Evolutionary conservation across 352 stramenopile species (phyloP), one percentile per base, ranked within the genome.

Genomic region (Phytopythium helicoides): DNA sequence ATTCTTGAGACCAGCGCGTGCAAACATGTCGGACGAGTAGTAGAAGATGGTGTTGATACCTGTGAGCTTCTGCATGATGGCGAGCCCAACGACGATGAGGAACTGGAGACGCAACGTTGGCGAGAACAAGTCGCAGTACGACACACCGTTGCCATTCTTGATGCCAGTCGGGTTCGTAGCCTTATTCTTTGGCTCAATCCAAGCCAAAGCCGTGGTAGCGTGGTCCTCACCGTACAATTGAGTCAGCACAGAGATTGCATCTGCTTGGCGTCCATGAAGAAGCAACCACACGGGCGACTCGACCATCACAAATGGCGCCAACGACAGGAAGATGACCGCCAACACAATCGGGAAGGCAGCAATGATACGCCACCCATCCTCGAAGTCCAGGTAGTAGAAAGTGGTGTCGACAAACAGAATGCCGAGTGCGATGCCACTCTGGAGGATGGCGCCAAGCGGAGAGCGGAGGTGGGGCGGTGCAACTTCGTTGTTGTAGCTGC

Each of bases 21-120:
- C 71, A 48, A 80, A 80, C 28, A 80, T 62, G 12, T 54, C 49
- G 19, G 59, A 71, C 33, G 70, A 76, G 55, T 80, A 80, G 52
- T 75, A 64, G 52, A 76, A 76, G 21, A 76, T 58, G 38, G 63
- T 44, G 28, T 33, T 33, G 28, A 33, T 33, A 9, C 28, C 28
- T 9, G 28, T 33, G 28, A 33, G 28, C 28, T 76, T 66, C 52
- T 74, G 63, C 10, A 52, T 38, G 2, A 58, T 47, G 0, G 53
- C 53, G 23, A 76, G 45, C 5, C 41, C 56, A 19, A 68, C 51
- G 0, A 60, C 66, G 16, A 72, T 47, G 16, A 74, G 40, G 2
- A 69, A 50, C 50, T 75, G 66, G 6, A 51, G 16, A 7, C 60
- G 62, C 34, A 65, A 58, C 35, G 62, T 47, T 19, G 12, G 12